Evolutionary conservation across 2,329 filamentous ascomycete species (phyloP).

Genomic region (Aspergillus ustus): DNA sequence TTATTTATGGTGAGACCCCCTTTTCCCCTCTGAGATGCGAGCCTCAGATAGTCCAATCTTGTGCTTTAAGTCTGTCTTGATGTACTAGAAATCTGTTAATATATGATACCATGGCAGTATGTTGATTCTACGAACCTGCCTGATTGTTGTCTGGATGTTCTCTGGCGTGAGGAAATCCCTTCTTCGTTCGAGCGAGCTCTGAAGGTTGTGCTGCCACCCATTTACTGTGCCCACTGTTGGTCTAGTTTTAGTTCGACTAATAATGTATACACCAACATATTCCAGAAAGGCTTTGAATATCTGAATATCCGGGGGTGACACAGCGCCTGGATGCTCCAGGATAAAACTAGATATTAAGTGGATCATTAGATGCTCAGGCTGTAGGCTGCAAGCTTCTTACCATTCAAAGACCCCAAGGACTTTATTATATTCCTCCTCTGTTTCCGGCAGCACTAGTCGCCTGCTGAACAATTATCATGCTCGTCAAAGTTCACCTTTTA

Average conservation of each 20-base stretch:
- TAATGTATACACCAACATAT: neutral
- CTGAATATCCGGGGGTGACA: constrained; percentile 2
- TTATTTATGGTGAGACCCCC: no score
- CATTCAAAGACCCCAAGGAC: neutral
- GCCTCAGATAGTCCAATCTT: no score
- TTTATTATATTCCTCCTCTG: no score
- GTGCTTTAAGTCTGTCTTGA: no score
- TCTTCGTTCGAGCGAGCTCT: neutral
- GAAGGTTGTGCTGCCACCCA: neutral
- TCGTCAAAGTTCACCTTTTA: no score
- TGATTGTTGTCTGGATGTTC: neutral
- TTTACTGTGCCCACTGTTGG: constrained; percentile 2
- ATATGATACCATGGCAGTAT: no score
- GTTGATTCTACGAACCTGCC: no score
- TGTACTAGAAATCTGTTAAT: no score
- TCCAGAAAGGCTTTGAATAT: constrained; percentile 6
- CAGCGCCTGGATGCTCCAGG: neutral
- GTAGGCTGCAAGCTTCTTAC: neutral
- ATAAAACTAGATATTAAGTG: neutral
- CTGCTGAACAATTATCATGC: no score
- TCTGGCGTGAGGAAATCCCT: neutral
- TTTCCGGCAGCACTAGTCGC: no score
- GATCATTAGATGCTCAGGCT: neutral
- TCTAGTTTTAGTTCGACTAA: neutral
- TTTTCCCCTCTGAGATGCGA: no score